Evolutionary conservation across 1,139 yeast species (phyloP), one percentile per base, ranked within the genome.

Genomic region (Citeromyces hawaiiensis): DNA sequence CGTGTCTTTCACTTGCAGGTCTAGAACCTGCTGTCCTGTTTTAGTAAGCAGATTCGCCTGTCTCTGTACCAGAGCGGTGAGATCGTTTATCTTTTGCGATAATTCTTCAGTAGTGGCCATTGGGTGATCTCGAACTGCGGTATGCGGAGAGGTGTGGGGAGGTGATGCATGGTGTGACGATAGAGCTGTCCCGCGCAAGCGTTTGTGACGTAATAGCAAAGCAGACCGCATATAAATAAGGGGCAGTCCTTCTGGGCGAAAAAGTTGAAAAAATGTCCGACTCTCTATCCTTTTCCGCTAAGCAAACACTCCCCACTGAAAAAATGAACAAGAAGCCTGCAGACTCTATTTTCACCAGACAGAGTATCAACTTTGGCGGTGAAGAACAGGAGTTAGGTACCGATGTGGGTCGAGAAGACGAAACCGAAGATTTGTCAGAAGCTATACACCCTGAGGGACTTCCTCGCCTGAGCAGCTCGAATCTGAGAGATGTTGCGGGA

Each of bases 1-100:
- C 13, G 73, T 68, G 43, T 64, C 66, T 36, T 58, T 57, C 11
- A 86, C 68, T 56, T 85, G 94, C 43, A 85, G 50, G 45, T 74
- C 73, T 45, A 87, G 57, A 21, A 87, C 66, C 49, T 80, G 87
- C 49, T 82, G 75, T 2, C 96, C 96, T 0, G 96, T 85, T 45
- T 76, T 68, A 15, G 76, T 63, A 37, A 77, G 59, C 35, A 70
- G 44, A 14, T 55, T 50, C 36, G 60, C 55, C 48, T 71, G 76
- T 45, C 63, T 68, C 44, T 56, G 56, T n/a, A 81, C 79, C 13
- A 72, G 49, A 3, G 62, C 60, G 23, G 69, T 60, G 33, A 80
- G 62, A 31, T 67, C 70, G 4, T 60, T 62, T 31, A 78, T 61
- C 48, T 71, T 66, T 36, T 59, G 52, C 42, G 63, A 64, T 39